These are phyloP conservation scores for Cucurbita argyrosperma DNA, from an alignment of 306 rosid species.

Conservation along the genomic window DNA sequence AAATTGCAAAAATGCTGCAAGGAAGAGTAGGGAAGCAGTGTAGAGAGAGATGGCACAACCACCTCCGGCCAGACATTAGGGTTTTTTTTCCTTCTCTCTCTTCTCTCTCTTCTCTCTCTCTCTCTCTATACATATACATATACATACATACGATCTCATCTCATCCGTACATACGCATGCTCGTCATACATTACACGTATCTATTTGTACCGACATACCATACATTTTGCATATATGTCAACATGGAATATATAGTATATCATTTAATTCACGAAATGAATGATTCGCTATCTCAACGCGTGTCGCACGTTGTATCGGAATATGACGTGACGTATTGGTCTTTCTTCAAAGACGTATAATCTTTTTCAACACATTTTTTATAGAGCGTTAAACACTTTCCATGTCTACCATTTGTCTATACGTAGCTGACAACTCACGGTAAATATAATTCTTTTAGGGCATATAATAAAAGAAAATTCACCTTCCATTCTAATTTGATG, in stretches of 20 bases:
- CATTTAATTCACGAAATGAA: background rate
- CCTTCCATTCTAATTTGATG: background rate
- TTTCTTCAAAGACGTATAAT: background rate
- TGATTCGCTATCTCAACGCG: background rate
- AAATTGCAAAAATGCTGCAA: slow-evolving; percentile 26
- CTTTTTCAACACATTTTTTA: background rate
- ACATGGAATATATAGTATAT: slow-evolving; percentile 11
- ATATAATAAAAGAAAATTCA: background rate
- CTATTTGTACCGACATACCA: background rate
- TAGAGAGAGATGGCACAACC: slow-evolving; percentile 77
- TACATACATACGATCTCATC: background rate
- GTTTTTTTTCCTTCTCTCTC: slow-evolving; percentile 12
- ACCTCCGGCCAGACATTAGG: slow-evolving; percentile 58
- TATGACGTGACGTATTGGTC: background rate
- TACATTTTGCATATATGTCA: slow-evolving; percentile 1
- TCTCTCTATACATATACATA: background rate
- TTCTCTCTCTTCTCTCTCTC: background rate
- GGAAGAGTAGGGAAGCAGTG: slow-evolving; percentile 65
- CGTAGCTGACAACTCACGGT: background rate
- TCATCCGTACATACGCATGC: background rate
- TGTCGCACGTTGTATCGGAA: background rate
- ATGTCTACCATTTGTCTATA: slow-evolving; percentile 8
- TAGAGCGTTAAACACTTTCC: background rate
- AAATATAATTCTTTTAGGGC: background rate
- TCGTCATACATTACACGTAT: background rate